Base-by-base conservation (phyloP, 2,329 filamentous ascomycete genomes). In the Acarospora socialis region DNA sequence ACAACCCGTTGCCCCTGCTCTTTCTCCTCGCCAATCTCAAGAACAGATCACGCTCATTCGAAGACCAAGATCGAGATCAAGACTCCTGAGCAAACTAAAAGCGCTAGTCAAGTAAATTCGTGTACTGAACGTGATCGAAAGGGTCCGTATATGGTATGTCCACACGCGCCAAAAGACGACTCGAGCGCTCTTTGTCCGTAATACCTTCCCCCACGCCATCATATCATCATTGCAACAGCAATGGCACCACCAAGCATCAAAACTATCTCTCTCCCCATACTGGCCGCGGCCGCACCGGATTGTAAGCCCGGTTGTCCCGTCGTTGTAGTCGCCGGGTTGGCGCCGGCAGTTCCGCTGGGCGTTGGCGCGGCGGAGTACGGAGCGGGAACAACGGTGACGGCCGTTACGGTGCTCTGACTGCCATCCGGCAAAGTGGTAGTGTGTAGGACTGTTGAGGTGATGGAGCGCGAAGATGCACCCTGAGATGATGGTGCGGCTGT, bases 351-450 rank as follows among this genome's bases (percentile, higher is more conserved):
- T 23, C 18, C 34, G 36, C 33, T 29, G 2, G 34, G 38, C 1
- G 47, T 45, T 3, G 43, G 34, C 15, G 38, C 45, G 2, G 44
- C 46, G 4, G 40, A 37, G 15, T 43, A 35, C 9, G 52, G 51
- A 13, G 38, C 34, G 7, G 36, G 42, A 7, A 63, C 54, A 20
- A 63, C 49, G 3, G 60, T 57, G n/a, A 61, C 46, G 22, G 55
- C 51, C 7, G 61, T 65, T 36, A 59, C 50, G 24, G 60, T 63
- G 39, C 48, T 51, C 14, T 54, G 32, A 10, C 44, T 47, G n/a
- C 61, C 61, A 36, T 64, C 47, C 12, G 56, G 40, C 7, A 56
- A 36, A 8, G 59, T 63, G 16, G 54, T 56, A 19, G 55, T 61
- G 32, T 47, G 51, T 34, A 56, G 44, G 41, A 46, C 50, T 24